Evolutionary conservation across 1,284 basidiomycete species (phyloP).

Genomic region (Ustilago esculenta): DNA sequence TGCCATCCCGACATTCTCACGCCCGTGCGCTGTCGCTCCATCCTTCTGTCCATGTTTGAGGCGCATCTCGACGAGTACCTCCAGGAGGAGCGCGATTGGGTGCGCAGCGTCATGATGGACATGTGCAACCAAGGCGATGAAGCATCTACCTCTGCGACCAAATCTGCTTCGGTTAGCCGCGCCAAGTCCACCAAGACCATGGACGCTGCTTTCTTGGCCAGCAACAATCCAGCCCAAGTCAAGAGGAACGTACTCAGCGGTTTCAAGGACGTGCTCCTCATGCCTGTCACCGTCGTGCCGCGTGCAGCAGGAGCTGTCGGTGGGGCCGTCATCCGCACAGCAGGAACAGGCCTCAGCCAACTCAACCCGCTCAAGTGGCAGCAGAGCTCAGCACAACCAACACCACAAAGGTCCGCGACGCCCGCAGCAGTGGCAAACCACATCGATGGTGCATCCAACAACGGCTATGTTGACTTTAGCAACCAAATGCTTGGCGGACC

Average conservation of each 20-base stretch:
- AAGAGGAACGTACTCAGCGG: conserved; percentile 91
- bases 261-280: conserved; percentile 85
- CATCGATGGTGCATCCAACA: conserved; percentile 14
- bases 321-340: conserved; percentile 52
- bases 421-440: neutral
- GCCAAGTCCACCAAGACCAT: conserved; percentile 32
- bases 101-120: conserved; percentile 78
- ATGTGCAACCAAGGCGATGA: conserved; percentile 79
- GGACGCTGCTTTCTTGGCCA: conserved; percentile 75
- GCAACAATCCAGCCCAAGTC: conserved; percentile 87
- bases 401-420: conserved; percentile 15
- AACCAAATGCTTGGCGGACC: conserved; percentile 41
- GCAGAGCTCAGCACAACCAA: conserved; percentile 16
- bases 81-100: conserved; percentile 86
- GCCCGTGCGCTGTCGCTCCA: conserved; percentile 76
- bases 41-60: conserved; percentile 89
- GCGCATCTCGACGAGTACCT: conserved; percentile 95
- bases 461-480: conserved; percentile 56
- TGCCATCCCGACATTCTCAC: conserved; percentile 49
- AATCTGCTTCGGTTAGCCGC: conserved; percentile 55
- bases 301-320: conserved; percentile 76
- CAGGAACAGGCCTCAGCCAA: conserved; percentile 47
- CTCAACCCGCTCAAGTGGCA: conserved; percentile 60
- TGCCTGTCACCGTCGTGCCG: conserved; percentile 95
- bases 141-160: conserved; percentile 71